Conservation (phyloP, 305 asterid species). For the Solanum hybrid region DNA sequence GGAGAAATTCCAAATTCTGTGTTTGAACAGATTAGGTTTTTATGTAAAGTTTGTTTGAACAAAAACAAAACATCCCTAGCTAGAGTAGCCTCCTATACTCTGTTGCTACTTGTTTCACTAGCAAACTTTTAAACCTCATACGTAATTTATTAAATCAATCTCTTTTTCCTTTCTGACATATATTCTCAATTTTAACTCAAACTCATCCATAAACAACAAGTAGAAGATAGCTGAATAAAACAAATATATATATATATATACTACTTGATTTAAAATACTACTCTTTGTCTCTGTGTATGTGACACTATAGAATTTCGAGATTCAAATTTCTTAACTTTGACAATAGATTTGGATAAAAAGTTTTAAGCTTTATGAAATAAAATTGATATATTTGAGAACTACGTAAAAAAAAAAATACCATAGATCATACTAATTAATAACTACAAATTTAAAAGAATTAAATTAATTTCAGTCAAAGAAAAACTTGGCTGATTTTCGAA, state of each 20-base stretch:
- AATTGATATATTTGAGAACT: not conserved
- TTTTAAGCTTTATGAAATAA: not conserved
- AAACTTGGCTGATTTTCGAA: not conserved
- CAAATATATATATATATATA: not conserved
- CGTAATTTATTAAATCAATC: not conserved
- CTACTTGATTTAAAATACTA: not conserved
- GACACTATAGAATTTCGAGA: not conserved
- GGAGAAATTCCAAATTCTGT: not conserved
- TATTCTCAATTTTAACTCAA: not conserved
- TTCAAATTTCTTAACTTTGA: not conserved
- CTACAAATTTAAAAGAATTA: not conserved
- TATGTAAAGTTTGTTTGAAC: slow-evolving; percentile 1
- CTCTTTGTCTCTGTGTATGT: not conserved
- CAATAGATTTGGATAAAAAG: not conserved
- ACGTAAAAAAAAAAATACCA: not conserved
- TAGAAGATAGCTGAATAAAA: not conserved
- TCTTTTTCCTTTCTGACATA: not conserved
- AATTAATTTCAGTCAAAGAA: not conserved
- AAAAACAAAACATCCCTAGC: slow-evolving; percentile 4
- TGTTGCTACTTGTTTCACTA: not conserved
- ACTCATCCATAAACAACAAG: not conserved
- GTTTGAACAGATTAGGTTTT: not conserved
- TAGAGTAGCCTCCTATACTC: not conserved
- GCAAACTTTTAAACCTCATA: not conserved
- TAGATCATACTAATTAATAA: not conserved